Evolutionary conservation across 495 filamentous ascomycete genomes (phyloP).

Genomic region (Aspergillus cristatus): DNA sequence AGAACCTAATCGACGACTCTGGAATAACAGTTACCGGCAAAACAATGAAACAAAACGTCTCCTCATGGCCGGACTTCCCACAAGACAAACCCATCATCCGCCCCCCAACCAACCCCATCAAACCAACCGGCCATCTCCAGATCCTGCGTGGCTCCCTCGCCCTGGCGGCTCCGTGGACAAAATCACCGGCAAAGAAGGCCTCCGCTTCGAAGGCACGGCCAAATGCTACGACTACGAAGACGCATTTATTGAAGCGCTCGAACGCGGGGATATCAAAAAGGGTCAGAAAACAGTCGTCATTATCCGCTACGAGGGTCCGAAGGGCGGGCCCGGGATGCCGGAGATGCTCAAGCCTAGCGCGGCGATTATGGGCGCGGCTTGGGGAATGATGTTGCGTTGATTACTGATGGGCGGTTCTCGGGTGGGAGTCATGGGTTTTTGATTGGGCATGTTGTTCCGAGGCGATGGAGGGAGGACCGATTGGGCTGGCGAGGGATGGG

Average conservation of each 20-base stretch:
- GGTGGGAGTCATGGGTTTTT: slow-evolving; percentile 36
- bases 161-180: slow-evolving; percentile 81
- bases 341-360: slow-evolving; percentile 77
- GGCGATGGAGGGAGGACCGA: slow-evolving; percentile 43
- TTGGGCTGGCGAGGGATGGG: slow-evolving; percentile 41
- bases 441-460: slow-evolving; percentile 44
- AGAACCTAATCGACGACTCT: slow-evolving; percentile 67
- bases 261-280: slow-evolving; percentile 68
- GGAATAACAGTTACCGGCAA: slow-evolving; percentile 79
- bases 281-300: slow-evolving; percentile 86
- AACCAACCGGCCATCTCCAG: slow-evolving; percentile 77
- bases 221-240: slow-evolving; percentile 70
- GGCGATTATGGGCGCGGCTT: slow-evolving; percentile 82
- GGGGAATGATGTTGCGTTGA: slow-evolving; percentile 48
- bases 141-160: slow-evolving; percentile 77
- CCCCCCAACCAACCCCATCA: slow-evolving; percentile 76
- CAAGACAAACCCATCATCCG: slow-evolving; percentile 70
- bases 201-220: slow-evolving; percentile 66
- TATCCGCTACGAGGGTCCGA: slow-evolving; percentile 83
- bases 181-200: slow-evolving; percentile 86
- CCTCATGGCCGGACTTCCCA: slow-evolving; percentile 59
- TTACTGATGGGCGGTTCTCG: slow-evolving; percentile 33
- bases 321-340: slow-evolving; percentile 82
- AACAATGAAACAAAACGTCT: slow-evolving; percentile 72
- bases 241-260: slow-evolving; percentile 57